Evolutionary conservation across 805 yeast genomes (phyloP).

Genomic region (Kluyveromyces lactis): DNA sequence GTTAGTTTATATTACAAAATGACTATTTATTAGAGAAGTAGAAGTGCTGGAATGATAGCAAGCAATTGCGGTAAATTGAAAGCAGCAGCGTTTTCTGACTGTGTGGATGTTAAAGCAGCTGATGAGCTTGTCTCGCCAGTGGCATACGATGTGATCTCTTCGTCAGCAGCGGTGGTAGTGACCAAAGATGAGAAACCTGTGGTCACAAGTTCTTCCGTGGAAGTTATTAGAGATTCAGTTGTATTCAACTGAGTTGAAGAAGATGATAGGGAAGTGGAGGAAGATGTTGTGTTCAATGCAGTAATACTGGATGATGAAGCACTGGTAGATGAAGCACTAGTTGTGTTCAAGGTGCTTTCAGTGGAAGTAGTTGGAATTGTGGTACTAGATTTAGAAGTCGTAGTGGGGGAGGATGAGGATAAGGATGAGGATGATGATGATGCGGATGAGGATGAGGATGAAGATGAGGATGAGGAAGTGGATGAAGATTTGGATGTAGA

Average conservation of each 20-base stretch:
- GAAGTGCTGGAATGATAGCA: not conserved
- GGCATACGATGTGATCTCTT: no score
- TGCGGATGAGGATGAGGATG: constrained; percentile 9
- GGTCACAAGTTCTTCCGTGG: no score
- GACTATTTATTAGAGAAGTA: no score
- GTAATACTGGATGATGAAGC: constrained; percentile 4
- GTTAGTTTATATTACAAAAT: no score
- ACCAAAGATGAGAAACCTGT: no score
- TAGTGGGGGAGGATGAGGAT: constrained; percentile 10
- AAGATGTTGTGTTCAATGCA: constrained; percentile 3
- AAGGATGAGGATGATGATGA: constrained; percentile 8
- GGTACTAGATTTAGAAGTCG: constrained; percentile 7
- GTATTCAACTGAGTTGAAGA: no score
- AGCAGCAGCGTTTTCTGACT: not conserved
- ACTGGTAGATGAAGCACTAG: not conserved
- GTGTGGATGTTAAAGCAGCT: not conserved
- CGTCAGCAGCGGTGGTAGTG: no score
- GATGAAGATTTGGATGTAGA: constrained; percentile 8
- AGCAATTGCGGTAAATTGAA: not conserved
- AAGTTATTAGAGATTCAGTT: no score
- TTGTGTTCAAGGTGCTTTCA: constrained; percentile 7
- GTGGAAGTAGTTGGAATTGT: no score
- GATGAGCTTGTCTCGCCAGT: no score
- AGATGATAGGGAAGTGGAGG: no score
- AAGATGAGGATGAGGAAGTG: constrained; percentile 5